Conservation (phyloP, 2,329 filamentous ascomycete species). For the Leptoxyphium fumago region DNA sequence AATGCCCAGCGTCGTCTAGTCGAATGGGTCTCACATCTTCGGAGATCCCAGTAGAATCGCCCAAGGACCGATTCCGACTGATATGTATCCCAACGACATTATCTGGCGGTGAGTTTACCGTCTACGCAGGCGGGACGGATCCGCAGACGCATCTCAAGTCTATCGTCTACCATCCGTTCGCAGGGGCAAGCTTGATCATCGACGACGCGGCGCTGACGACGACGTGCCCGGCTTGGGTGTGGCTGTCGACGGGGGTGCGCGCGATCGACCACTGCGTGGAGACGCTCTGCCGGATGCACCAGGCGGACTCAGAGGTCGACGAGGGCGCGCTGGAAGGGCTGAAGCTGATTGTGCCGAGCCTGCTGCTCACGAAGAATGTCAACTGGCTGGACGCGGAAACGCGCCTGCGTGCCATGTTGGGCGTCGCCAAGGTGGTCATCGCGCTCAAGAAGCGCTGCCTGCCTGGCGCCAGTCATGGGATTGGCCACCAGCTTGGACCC, state of each 20-base stretch:
- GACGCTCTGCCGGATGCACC: conserved; percentile 19
- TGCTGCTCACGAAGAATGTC: conserved; percentile 23
- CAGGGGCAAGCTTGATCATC: conserved; percentile 38
- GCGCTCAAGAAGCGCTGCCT: conserved; percentile 27
- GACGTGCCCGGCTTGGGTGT: conserved; percentile 38
- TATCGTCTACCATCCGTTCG: conserved; percentile 18
- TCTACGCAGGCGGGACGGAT: conserved; percentile 27
- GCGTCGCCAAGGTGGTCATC: conserved; percentile 39
- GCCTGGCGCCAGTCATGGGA: conserved; percentile 26
- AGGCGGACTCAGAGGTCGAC: conserved; percentile 29
- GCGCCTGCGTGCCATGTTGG: conserved; percentile 34
- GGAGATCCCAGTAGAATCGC: no score
- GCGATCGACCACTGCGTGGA: conserved; percentile 46
- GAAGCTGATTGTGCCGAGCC: conserved; percentile 25
- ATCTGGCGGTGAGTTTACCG: conserved; percentile 27
- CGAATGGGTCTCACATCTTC: no score
- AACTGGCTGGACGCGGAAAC: conserved; percentile 26
- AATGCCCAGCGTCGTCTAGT: no score
- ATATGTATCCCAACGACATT: conserved; percentile 29
- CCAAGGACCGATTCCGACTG: conserved; percentile 13
- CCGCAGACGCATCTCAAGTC: conserved; percentile 11
- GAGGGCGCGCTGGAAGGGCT: conserved; percentile 26
- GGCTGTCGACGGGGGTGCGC: conserved; percentile 44
- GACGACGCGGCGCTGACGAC: conserved; percentile 39
- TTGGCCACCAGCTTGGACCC: conserved; percentile 32